Conservation (phyloP, 148 eudicot species). For the Persicaria maculosa region DNA sequence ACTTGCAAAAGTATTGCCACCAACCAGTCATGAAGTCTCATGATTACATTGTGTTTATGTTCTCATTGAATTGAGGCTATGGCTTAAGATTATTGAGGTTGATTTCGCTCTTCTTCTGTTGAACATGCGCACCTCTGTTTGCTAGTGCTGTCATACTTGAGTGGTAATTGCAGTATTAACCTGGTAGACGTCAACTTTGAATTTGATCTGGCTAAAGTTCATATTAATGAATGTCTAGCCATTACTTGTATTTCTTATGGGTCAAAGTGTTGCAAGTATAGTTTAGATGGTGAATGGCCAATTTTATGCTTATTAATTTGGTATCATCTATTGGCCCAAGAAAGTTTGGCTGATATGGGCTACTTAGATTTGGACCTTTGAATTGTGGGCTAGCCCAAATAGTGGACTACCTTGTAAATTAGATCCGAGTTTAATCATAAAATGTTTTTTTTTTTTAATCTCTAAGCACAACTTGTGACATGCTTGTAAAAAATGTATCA, state of each 20-base stretch:
- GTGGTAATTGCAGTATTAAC: neutral
- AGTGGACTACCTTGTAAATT: neutral
- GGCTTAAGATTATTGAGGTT: neutral
- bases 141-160: slow-evolving; percentile 1
- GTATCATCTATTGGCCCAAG: neutral
- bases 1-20: neutral
- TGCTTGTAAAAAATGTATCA: neutral
- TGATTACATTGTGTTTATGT: neutral
- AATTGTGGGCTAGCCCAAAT: neutral
- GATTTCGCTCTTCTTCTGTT: neutral
- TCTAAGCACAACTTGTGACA: no score
- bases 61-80: neutral
- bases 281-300: no score
- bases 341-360: neutral
- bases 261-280: no score
- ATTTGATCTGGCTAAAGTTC: neutral
- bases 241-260: neutral
- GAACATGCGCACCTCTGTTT: neutral
- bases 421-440: neutral
- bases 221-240: neutral
- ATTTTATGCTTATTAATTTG: neutral
- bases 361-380: neutral
- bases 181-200: neutral
- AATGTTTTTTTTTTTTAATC: neutral
- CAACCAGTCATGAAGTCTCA: neutral